Evolutionary conservation across 2,329 filamentous ascomycete species (phyloP).

Genomic region (Venturia asperata): DNA sequence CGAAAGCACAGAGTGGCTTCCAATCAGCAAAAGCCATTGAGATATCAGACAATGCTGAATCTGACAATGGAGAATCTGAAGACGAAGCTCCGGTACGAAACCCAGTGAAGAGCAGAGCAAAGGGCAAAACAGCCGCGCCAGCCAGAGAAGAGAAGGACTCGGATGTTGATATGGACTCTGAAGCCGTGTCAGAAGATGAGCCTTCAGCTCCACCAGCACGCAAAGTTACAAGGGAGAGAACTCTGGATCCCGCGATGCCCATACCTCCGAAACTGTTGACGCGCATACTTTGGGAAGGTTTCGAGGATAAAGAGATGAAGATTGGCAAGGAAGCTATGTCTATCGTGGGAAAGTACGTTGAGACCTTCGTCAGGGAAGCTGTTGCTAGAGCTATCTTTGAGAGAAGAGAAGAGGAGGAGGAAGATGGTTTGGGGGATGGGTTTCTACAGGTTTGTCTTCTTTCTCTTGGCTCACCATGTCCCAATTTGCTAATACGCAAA

Average conservation of each 20-base stretch:
- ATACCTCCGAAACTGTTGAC: constrained; percentile 71
- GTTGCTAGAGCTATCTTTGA: constrained; percentile 71
- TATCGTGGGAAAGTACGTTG: constrained; percentile 76
- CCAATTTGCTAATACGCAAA: constrained; percentile 30
- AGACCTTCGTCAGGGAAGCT: constrained; percentile 84
- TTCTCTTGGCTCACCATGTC: background rate
- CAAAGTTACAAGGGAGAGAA: constrained; percentile 30
- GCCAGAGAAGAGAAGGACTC: constrained; percentile 10
- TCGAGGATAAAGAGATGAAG: constrained; percentile 61
- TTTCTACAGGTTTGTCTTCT: constrained; percentile 57
- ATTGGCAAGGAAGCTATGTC: constrained; percentile 71
- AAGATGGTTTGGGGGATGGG: constrained; percentile 40
- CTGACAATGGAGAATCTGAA: constrained; percentile 8
- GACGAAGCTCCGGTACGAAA: constrained; percentile 20
- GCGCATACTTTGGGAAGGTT: constrained; percentile 70
- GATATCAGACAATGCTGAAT: background rate
- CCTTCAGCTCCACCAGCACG: constrained; percentile 23
- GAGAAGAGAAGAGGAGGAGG: constrained; percentile 38
- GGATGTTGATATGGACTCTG: constrained; percentile 23
- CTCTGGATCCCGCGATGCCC: constrained; percentile 23
- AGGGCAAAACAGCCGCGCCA: background rate
- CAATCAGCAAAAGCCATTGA: background rate
- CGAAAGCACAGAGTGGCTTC: background rate
- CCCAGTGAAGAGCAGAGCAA: constrained; percentile 2
- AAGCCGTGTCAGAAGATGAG: constrained; percentile 26